Evolutionary conservation across 805 yeast genomes (phyloP), one percentile per base, ranked within the genome.

Genomic region (Clavispora carvajalis): DNA sequence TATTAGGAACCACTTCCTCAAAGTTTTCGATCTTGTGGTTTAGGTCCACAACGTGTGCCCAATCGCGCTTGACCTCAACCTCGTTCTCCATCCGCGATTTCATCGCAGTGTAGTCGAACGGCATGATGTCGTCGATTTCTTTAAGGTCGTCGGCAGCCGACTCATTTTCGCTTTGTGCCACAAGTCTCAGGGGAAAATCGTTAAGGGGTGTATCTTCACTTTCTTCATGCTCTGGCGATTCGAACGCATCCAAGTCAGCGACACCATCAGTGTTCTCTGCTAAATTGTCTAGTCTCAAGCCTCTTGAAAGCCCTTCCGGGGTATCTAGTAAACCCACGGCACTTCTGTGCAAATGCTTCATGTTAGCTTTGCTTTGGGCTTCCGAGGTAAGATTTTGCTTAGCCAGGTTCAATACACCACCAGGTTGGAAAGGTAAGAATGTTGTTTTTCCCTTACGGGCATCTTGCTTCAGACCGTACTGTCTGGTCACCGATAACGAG

Each of bases 1-100:
- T 91, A 46, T 85, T 80, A 0, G 99, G 98, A 5, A 93, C 88
- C 37, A 93, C 67, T 53, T 90, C 96, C 15, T 77, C 71, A 57
- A 93, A 93, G 59, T 93, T 89, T 18, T 82, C 85, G 41, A 93
- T 77, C 44, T 76, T 77, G 54, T 88, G 95, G 54, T 85, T 79
- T 36, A 93, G 64, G 52, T 93, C 96, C 9, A 93, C 96, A 30
- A 86, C 79, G 63, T 93, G 99, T 0, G 99, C 99, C 98, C 98
- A 93, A 44, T 81, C 79, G 45, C 73, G 77, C 45, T 76, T 76
- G 28, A 38, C 52, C 40, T 56, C 55, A 18, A 50, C 54, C 34
- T 55, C 59, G 22, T 52, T 48, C 12, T 54, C 56, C 48, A 59
- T 49, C 17, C 51, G 46, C 15, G 48, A 44, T 18, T 53, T 52